A percentile compares a stretch with the other conserved stretches of the same genome.
Evolutionary conservation across 768 basidiomycete genomes (phyloP).

Genomic region (Mycena rebaudengoi): DNA sequence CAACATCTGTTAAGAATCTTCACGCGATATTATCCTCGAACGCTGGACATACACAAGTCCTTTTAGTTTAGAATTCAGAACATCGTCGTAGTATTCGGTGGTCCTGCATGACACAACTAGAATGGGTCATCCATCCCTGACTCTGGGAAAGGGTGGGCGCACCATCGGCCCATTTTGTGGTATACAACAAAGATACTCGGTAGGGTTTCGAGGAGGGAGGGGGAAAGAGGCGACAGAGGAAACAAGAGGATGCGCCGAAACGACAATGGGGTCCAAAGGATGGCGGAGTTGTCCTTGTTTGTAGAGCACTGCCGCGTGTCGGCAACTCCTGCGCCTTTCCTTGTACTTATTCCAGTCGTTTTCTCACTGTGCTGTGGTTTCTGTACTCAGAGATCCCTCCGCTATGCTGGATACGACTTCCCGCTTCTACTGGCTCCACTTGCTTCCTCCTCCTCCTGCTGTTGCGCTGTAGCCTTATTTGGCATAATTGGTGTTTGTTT

Average conservation of each 20-base stretch:
- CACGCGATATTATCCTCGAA: neutral
- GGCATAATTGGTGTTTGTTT: neutral
- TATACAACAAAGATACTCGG: neutral
- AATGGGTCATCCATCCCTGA: neutral
- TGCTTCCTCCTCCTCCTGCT: neutral
- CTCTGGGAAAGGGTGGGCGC: conserved; percentile 23
- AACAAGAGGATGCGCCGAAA: too few species aligned
- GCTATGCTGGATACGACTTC: too few species aligned
- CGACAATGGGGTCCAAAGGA: neutral
- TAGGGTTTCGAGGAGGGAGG: neutral
- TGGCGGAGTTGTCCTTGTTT: neutral
- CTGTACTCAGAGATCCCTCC: too few species aligned
- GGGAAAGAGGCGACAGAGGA: neutral
- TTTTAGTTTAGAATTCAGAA: conserved; percentile 79
- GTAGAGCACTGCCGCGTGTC: neutral
- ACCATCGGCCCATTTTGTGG: conserved; percentile 77
- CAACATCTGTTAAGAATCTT: conserved; percentile 12
- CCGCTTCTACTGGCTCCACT: too few species aligned
- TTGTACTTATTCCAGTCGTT: too few species aligned
- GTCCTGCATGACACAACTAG: conserved; percentile 63
- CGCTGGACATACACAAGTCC: conserved; percentile 70
- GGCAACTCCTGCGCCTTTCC: too few species aligned
- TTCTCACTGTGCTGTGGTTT: too few species aligned
- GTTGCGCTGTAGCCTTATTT: conserved; percentile 1
- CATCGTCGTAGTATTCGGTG: conserved; percentile 74